phyloP scores from a whole-genome alignment of 345 rosid species.

The Physaria fendleri region DNA sequence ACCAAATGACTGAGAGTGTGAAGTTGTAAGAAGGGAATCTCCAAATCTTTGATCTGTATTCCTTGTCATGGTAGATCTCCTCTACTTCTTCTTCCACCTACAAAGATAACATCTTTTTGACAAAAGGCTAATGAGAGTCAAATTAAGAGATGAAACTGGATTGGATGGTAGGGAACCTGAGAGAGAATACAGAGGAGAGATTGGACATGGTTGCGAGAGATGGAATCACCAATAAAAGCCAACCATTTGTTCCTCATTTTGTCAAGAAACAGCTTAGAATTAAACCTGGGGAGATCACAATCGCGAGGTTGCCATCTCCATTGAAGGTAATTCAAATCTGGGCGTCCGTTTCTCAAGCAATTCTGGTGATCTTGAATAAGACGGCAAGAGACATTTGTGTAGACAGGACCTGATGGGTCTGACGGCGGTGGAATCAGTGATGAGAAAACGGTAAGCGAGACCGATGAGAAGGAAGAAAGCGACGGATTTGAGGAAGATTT shows the following conservation, averaged over 20 bases:
- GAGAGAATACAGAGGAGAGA: slow-evolving; percentile 87
- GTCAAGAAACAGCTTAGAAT: slow-evolving; percentile 51
- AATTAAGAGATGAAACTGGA: background rate
- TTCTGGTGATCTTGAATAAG: slow-evolving; percentile 80
- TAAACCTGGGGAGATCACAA: slow-evolving; percentile 85
- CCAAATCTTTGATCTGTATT: slow-evolving; percentile 74
- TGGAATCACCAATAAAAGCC: slow-evolving; percentile 92
- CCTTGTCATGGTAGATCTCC: slow-evolving; percentile 77
- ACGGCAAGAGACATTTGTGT: slow-evolving; percentile 65
- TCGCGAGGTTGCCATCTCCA: slow-evolving; percentile 92
- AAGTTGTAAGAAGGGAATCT: slow-evolving; percentile 69
- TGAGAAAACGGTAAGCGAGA: slow-evolving; percentile 57
- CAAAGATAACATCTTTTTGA: background rate
- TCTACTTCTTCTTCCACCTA: slow-evolving; percentile 63
- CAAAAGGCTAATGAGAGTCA: background rate
- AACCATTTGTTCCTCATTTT: slow-evolving; percentile 62
- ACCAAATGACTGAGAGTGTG: slow-evolving; percentile 69
- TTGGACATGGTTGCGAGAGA: slow-evolving; percentile 94
- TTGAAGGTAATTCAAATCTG: slow-evolving; percentile 53
- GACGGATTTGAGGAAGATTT: slow-evolving; percentile 45
- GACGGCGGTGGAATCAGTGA: slow-evolving; percentile 48
- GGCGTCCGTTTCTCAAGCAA: slow-evolving; percentile 74
- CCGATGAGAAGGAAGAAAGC: slow-evolving; percentile 54
- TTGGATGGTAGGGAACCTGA: slow-evolving; percentile 51
- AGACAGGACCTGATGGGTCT: slow-evolving; percentile 60